phyloP scores from a whole-genome alignment of 495 filamentous ascomycete species.

The Penicillium lagena region DNA sequence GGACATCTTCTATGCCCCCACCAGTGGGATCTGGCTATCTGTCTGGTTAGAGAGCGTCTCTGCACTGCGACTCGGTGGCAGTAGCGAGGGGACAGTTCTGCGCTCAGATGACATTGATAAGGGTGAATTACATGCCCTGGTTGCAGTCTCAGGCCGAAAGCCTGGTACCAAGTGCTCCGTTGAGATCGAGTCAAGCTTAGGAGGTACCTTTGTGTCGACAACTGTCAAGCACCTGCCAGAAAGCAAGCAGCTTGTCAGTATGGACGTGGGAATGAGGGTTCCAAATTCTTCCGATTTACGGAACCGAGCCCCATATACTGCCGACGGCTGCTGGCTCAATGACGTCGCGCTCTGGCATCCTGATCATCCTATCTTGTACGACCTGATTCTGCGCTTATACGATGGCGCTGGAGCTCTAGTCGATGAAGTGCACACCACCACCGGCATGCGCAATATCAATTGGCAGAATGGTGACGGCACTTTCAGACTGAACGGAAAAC shows the following conservation, averaged over 20 bases:
- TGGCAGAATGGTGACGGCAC: slow-evolving; percentile 32
- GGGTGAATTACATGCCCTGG: slow-evolving; percentile 17
- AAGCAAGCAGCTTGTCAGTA: slow-evolving; percentile 12
- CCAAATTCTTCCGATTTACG: slow-evolving; percentile 1
- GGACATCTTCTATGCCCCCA: slow-evolving; percentile 34
- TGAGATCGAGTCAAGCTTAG: slow-evolving; percentile 21
- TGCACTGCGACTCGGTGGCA: slow-evolving; percentile 11
- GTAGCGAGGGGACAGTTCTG: slow-evolving; percentile 27
- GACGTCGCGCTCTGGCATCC: slow-evolving; percentile 30
- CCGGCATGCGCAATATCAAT: slow-evolving; percentile 28
- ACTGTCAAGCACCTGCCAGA: slow-evolving; percentile 2
- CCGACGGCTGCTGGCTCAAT: slow-evolving; percentile 17
- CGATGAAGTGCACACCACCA: slow-evolving; percentile 25
- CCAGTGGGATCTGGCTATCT: slow-evolving; percentile 29
- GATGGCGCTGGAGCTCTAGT: slow-evolving; percentile 9
- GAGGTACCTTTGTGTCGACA: slow-evolving; percentile 10
- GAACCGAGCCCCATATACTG: slow-evolving; percentile 6
- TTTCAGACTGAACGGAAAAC: slow-evolving; percentile 31
- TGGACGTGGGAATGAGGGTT: slow-evolving; percentile 20
- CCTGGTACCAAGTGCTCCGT: slow-evolving; percentile 7
- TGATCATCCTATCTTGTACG: slow-evolving; percentile 32
- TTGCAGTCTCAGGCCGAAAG: slow-evolving; percentile 14
- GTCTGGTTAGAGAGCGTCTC: slow-evolving; percentile 36
- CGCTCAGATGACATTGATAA: slow-evolving; percentile 23
- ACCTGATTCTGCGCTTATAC: slow-evolving; percentile 23